Conservation (phyloP, 768 basidiomycete species). For the Naganishia vaughanmartiniae region DNA sequence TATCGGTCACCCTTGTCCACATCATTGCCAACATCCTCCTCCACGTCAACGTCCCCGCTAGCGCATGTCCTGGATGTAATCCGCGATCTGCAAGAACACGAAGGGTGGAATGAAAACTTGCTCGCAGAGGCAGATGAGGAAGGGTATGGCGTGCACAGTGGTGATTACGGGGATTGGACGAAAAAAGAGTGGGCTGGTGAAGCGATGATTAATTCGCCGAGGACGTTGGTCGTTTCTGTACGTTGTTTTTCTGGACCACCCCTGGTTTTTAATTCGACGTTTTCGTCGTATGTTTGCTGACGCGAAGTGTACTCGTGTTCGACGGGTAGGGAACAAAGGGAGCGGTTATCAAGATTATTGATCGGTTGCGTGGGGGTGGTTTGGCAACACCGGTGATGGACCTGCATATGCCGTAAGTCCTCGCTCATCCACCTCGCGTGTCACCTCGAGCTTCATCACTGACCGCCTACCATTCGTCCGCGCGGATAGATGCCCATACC, state of each 20-base stretch:
- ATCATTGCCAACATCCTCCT: neutral
- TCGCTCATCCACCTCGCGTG: no score
- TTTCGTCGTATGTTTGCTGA: constrained; percentile 3
- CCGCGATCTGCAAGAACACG: constrained; percentile 41
- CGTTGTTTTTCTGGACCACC: constrained; percentile 6
- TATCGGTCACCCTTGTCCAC: constrained; percentile 29
- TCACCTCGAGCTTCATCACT: neutral
- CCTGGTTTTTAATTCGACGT: neutral
- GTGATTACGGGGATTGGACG: constrained; percentile 21
- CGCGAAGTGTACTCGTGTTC: neutral
- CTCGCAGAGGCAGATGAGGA: constrained; percentile 14
- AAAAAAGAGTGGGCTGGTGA: constrained; percentile 45
- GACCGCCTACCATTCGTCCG: constrained; percentile 28
- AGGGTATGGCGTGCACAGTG: constrained; percentile 22
- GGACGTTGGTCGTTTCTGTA: constrained; percentile 45
- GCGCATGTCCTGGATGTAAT: constrained; percentile 10
- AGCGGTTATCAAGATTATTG: constrained; percentile 42
- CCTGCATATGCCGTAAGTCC: constrained; percentile 47
- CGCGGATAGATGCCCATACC: constrained; percentile 35
- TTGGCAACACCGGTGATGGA: constrained; percentile 51
- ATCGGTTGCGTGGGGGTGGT: constrained; percentile 39
- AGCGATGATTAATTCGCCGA: constrained; percentile 47
- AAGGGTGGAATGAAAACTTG: constrained; percentile 41
- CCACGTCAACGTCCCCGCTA: neutral
- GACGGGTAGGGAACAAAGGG: constrained; percentile 41